A percentile compares a stretch with the other conserved stretches of the same genome.
Conservation (phyloP, 139 green algal species). For the Ettlia oleoabundans region DNA sequence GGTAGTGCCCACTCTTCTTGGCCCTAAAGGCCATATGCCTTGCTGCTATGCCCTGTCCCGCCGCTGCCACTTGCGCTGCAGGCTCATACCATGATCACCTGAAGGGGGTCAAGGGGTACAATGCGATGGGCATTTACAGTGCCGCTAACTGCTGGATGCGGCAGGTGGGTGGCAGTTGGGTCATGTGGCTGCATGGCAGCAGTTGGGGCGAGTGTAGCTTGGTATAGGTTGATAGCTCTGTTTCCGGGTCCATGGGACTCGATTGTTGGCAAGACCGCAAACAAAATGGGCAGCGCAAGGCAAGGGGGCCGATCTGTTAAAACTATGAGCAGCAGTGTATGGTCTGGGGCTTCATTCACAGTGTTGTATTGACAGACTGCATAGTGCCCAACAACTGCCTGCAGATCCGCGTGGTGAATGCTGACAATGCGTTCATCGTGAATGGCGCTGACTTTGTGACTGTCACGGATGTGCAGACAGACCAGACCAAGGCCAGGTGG, state of each 20-base stretch:
- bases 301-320: no score
- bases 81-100: constrained; percentile 4
- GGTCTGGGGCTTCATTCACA: no score
- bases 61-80: neutral
- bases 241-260: neutral
- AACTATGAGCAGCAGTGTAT: no score
- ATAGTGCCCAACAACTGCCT: neutral
- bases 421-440: constrained; percentile 9
- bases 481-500: constrained; percentile 1
- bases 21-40: no score
- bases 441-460: constrained; percentile 29
- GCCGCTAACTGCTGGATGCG: constrained; percentile 22
- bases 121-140: constrained; percentile 9
- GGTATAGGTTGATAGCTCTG: no score
- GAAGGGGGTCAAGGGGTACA: constrained; percentile 18
- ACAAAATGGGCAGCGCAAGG: no score
- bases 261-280: no score
- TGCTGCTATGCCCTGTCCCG: neutral
- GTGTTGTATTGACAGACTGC: neutral
- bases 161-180: neutral
- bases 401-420: constrained; percentile 10
- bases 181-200: neutral
- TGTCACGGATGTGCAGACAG: neutral
- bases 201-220: no score
- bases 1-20: no score